Evolutionary conservation across 768 basidiomycete genomes (phyloP), one percentile per base, ranked within the genome.

Genomic region (Russula sp.): DNA sequence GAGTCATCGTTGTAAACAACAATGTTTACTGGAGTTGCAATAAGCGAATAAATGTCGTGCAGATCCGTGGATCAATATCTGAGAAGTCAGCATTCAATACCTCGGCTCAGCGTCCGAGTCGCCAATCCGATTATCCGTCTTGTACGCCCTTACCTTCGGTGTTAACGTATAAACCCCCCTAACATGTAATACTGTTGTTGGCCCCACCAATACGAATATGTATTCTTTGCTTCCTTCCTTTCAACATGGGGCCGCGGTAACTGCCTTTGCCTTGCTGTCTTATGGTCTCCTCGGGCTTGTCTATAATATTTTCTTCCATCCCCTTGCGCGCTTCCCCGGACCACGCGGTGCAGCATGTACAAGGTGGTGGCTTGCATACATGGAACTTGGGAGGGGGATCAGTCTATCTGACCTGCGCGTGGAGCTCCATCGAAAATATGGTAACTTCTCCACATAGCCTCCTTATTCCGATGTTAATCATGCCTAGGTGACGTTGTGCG

Each of bases 301-400:
- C 34, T 55, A 64, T 32, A 64, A 64, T 13, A 1, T 61, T 39
- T 61, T 35, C 53, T 61, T 64, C n/a, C 63, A 64, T 35, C 63
- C 63, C 6, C 63, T 64, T 34, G 34, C 63, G 10, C 53, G 14
- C 27, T 64, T 64, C 48, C 63, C 63, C 10, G 63, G 63, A 18
- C 63, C 63, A 10, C 63, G 63, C 8, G 54, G 59, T 13, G 63
- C 63, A 1, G 63, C 63, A 34, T 64, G 63, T 44, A 61, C 63
- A 20, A 64, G 48, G 6, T 22, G 22, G 49, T 64, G 63, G 63
- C 63, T 64, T n/a, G 63, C 63, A 13, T 64, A 64, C 51, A 61
- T 55, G 54, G 54, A 64, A 3, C 32, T 62, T 18, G 52, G 35
- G 8, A 64, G 13, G 49, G 53, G 54, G 1, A 32, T 64, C 40